Conservation (phyloP, 2,329 filamentous ascomycete genomes). For the Trichoderma sp. region DNA sequence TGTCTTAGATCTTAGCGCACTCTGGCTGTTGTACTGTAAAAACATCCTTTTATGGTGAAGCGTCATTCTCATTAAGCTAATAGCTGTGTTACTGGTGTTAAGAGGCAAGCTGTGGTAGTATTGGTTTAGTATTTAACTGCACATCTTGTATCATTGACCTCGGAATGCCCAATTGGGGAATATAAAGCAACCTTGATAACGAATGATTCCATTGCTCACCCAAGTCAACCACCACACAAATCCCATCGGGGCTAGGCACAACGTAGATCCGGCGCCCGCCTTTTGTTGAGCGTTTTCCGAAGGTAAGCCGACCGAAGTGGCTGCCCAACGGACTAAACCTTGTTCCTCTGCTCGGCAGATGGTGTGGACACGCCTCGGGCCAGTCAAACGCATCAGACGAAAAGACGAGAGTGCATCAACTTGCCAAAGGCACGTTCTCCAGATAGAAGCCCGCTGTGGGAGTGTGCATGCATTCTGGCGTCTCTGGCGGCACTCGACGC, state of each 20-base stretch:
- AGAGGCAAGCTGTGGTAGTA: background rate
- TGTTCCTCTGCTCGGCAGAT: constrained; percentile 6
- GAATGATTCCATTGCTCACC: no score
- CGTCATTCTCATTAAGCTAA: background rate
- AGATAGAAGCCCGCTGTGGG: background rate
- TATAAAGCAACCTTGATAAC: background rate
- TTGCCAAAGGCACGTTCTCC: background rate
- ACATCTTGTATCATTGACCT: background rate
- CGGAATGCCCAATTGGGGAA: background rate
- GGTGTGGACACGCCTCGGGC: background rate
- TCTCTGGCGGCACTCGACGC: background rate
- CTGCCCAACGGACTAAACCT: constrained; percentile 14
- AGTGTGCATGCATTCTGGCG: constrained; percentile 1
- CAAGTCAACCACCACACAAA: background rate
- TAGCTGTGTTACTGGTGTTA: background rate
- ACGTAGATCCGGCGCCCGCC: background rate
- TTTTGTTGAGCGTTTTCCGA: background rate
- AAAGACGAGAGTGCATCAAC: background rate
- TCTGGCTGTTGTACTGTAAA: background rate
- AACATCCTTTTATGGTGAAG: background rate
- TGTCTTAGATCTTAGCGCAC: background rate
- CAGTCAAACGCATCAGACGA: constrained; percentile 8
- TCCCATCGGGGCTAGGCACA: background rate
- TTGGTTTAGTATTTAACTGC: background rate
- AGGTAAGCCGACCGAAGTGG: constrained; percentile 9